Conservation (phyloP, 148 eudicot species). For the Cornus florida region DNA sequence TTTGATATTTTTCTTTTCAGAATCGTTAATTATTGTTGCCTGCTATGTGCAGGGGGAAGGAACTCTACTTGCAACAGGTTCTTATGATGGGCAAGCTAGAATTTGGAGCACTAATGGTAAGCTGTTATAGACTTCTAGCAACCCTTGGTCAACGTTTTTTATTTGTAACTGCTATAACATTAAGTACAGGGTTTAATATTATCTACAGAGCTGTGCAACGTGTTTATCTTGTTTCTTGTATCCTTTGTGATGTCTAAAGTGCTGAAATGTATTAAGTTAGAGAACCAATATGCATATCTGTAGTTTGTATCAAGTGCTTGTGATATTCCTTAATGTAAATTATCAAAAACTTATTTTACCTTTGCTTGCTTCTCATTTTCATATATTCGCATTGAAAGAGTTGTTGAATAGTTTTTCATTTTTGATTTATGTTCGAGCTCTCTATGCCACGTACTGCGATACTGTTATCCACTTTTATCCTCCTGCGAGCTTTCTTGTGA, state of each 20-base stretch:
- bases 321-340: not conserved
- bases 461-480: not conserved
- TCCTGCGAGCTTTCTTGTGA: not conserved
- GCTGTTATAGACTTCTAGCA: conserved; percentile 5
- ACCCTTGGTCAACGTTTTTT: not conserved
- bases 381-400: no score
- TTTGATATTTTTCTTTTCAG: conserved; percentile 4
- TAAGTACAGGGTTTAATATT: no score
- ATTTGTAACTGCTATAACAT: not conserved
- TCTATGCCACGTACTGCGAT: not conserved
- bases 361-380: not conserved
- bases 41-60: conserved; percentile 59
- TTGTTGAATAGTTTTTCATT: not conserved
- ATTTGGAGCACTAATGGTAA: conserved; percentile 69
- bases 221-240: not conserved
- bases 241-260: not conserved
- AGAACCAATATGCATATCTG: not conserved
- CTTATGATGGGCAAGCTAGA: conserved; percentile 81
- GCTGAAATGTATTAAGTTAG: not conserved
- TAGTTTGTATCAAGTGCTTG: not conserved
- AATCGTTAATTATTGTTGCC: conserved; percentile 2
- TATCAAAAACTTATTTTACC: no score
- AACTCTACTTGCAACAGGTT: conserved; percentile 78
- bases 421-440: not conserved
- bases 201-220: no score